Evolutionary conservation across 2,329 filamentous ascomycete species (phyloP).

Genomic region (Hyphodiscus sp.): DNA sequence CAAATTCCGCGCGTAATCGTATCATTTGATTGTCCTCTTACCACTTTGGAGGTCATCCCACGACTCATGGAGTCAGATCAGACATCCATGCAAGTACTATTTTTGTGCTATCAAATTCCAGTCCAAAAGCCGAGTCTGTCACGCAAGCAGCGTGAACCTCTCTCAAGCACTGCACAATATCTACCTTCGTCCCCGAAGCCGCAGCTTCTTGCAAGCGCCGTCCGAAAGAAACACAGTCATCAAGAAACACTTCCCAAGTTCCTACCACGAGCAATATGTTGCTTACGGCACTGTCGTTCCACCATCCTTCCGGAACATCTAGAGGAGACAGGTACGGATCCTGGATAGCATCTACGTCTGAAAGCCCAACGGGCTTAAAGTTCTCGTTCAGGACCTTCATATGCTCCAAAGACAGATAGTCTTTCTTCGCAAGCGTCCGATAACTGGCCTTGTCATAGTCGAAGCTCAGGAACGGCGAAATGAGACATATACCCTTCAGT

Average conservation of each 20-base stretch:
- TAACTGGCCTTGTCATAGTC: constrained; percentile 37
- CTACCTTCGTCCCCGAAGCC: background rate
- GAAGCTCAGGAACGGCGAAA: constrained; percentile 51
- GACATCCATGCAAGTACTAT: background rate
- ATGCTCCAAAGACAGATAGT: constrained; percentile 44
- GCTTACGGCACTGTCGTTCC: constrained; percentile 40
- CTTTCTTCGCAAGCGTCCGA: constrained; percentile 39
- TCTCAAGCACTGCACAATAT: background rate
- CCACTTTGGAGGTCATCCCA: background rate
- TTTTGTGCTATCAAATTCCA: background rate
- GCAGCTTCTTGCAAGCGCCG: background rate
- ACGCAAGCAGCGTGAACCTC: background rate
- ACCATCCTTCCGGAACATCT: constrained; percentile 45
- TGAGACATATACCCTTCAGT: constrained; percentile 43
- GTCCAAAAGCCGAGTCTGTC: background rate
- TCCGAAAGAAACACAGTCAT: constrained; percentile 36
- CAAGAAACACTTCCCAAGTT: constrained; percentile 47
- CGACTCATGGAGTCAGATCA: background rate
- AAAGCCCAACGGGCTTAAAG: constrained; percentile 3
- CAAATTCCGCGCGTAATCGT: no score
- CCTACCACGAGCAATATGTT: constrained; percentile 47
- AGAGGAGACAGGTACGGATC: constrained; percentile 42
- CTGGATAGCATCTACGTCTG: constrained; percentile 5
- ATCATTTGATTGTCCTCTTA: background rate
- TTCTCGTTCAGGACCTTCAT: constrained; percentile 39